Conservation (phyloP, 257 asterid genomes). For the Scutellaria minor region DNA sequence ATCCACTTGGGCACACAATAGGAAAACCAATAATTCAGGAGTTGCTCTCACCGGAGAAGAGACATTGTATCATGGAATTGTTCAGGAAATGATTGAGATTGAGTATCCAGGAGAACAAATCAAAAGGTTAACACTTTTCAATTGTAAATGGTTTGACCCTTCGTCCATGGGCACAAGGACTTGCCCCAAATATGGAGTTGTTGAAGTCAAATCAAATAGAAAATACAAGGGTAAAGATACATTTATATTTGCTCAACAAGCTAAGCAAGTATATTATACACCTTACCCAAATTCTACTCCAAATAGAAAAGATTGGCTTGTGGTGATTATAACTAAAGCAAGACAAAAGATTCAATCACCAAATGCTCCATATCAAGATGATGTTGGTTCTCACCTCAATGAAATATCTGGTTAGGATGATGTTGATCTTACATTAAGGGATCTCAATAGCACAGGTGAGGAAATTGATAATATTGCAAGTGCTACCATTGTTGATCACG, state of each 20-base stretch:
- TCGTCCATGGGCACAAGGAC: too few species aligned
- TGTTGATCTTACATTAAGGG: background rate
- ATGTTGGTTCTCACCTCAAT: background rate
- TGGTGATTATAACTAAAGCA: background rate
- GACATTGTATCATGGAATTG: background rate
- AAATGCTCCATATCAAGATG: background rate
- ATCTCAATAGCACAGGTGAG: background rate
- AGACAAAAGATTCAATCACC: background rate
- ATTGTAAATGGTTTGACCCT: too few species aligned
- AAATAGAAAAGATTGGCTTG: background rate
- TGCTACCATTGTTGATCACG: background rate
- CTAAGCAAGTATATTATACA: background rate
- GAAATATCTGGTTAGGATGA: background rate
- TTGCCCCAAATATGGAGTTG: too few species aligned
- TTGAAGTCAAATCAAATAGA: too few species aligned
- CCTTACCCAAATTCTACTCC: background rate
- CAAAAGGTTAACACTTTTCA: too few species aligned
- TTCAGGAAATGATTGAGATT: background rate
- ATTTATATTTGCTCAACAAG: too few species aligned
- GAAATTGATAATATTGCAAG: background rate
- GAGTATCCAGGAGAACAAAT: too few species aligned
- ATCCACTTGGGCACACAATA: background rate
- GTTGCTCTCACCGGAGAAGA: background rate
- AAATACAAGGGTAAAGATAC: too few species aligned
- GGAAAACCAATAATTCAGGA: background rate